A percentile compares a stretch with the other conserved stretches of the same genome.
These are phyloP conservation scores for Epichloe gansuensis DNA, from an alignment of 2,329 filamentous ascomycete species.

Conservation along the genomic window DNA sequence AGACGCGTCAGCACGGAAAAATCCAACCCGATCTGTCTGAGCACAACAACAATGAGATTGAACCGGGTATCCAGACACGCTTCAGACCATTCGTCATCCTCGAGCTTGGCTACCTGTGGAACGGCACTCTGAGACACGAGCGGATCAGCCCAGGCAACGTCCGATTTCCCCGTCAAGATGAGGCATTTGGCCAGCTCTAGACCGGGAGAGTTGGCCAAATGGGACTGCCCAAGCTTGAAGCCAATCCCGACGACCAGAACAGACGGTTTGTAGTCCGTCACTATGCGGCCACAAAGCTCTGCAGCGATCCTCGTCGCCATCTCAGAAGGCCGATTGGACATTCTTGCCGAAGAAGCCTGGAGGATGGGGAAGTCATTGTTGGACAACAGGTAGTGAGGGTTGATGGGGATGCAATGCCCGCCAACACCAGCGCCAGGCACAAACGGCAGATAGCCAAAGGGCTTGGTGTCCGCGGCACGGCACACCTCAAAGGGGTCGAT, in stretches of 20 bases:
- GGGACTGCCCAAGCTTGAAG: conserved; percentile 37
- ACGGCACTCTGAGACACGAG: conserved; percentile 30
- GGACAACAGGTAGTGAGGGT: conserved; percentile 39
- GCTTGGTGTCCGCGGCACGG: conserved; percentile 35
- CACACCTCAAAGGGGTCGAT: conserved; percentile 41
- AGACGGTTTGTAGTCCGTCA: conserved; percentile 10
- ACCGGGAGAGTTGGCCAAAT: conserved; percentile 35
- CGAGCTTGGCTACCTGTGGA: conserved; percentile 26
- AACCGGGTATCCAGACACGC: conserved; percentile 25
- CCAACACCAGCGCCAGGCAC: conserved; percentile 37
- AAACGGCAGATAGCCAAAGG: conserved; percentile 39
- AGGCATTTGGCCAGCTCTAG: conserved; percentile 28
- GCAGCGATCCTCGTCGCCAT: conserved; percentile 26
- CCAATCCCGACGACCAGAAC: conserved; percentile 36
- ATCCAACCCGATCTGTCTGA: conserved; percentile 30
- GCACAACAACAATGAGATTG: conserved; percentile 31
- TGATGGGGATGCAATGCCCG: conserved; percentile 44
- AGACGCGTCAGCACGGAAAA: conserved; percentile 25
- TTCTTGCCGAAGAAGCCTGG: conserved; percentile 29
- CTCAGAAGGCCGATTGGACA: conserved; percentile 28
- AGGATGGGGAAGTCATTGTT: conserved; percentile 36
- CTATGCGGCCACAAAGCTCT: conserved; percentile 13
- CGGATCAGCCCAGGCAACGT: conserved; percentile 33
- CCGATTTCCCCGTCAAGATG: conserved; percentile 21
- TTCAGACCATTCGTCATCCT: conserved; percentile 26